Evolutionary conservation across 1,284 basidiomycete genomes (phyloP).

Genomic region (Phaffia rhodozyma): DNA sequence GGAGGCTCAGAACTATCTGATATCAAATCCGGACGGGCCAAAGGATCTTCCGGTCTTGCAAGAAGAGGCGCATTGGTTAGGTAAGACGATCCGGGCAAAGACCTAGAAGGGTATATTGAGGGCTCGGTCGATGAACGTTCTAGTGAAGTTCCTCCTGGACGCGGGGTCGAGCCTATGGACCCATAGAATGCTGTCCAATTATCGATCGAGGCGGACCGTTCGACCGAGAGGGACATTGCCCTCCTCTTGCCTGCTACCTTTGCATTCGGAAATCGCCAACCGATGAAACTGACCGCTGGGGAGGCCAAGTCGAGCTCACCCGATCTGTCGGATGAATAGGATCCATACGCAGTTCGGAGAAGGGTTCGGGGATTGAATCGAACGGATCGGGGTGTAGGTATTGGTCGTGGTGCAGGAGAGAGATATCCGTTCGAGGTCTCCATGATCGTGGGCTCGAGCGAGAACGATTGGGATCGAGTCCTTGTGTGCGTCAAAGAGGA

Average conservation of each 20-base stretch:
- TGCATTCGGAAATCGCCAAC: slow-evolving; percentile 7
- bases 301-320: background rate
- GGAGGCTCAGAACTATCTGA: no score
- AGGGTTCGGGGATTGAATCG: slow-evolving; percentile 7
- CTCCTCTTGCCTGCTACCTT: background rate
- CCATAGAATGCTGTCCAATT: background rate
- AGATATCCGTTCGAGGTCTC: no score
- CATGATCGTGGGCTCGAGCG: no score
- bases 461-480: no score
- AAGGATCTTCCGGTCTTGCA: no score
- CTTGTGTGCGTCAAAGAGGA: no score
- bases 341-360: background rate
- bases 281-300: slow-evolving; percentile 1
- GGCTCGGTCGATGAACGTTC: background rate
- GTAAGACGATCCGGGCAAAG: no score
- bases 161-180: background rate
- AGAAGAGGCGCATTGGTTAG: no score
- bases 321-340: slow-evolving; percentile 2
- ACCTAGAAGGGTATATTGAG: background rate
- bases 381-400: background rate
- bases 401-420: no score
- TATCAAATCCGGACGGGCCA: no score
- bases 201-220: background rate
- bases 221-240: no score
- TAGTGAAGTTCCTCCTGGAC: background rate